Percentiles rank a stretch among this genome's conserved stretches.
These are phyloP conservation scores for Nakazawaea wyomingensis DNA, from an alignment of 805 yeast species.

Conservation along the genomic window DNA sequence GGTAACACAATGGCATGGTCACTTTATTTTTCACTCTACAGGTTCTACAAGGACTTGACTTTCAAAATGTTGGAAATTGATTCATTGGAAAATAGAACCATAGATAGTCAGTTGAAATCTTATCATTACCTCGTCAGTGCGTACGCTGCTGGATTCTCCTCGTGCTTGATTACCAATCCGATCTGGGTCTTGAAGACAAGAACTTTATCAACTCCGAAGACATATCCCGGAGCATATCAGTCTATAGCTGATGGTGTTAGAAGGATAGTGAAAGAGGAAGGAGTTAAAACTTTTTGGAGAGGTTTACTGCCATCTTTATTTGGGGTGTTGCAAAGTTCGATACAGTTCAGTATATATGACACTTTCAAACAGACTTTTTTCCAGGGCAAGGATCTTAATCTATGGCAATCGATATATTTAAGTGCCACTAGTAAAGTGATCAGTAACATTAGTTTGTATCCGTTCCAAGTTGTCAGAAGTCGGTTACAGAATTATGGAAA, in stretches of 20 bases:
- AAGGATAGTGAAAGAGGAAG: constrained; percentile 48
- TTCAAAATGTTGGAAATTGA: constrained; percentile 17
- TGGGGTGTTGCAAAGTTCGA: constrained; percentile 84
- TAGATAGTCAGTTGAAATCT: constrained; percentile 33
- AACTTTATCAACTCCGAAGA: constrained; percentile 54
- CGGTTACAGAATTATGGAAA: constrained; percentile 54
- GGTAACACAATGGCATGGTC: constrained; percentile 93
- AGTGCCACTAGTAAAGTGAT: constrained; percentile 66
- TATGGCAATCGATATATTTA: constrained; percentile 56
- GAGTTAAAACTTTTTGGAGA: constrained; percentile 58
- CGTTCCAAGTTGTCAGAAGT: constrained; percentile 76
- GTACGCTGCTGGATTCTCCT: constrained; percentile 66
- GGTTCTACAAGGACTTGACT: constrained; percentile 45
- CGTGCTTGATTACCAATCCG: constrained; percentile 82
- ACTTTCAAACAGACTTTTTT: constrained; percentile 46
- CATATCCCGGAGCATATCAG: constrained; percentile 46
- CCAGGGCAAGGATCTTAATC: constrained; percentile 28
- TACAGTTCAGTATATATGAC: constrained; percentile 85
- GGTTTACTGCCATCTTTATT: constrained; percentile 63
- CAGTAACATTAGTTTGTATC: constrained; percentile 69
- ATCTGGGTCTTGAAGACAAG: constrained; percentile 95
- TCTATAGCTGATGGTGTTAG: constrained; percentile 52
- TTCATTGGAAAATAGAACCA: constrained; percentile 13
- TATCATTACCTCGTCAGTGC: constrained; percentile 50
- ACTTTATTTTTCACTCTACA: constrained; percentile 74